Base-by-base conservation (phyloP, 352 stramenopile species). In the Globisporangium perplexum region DNA sequence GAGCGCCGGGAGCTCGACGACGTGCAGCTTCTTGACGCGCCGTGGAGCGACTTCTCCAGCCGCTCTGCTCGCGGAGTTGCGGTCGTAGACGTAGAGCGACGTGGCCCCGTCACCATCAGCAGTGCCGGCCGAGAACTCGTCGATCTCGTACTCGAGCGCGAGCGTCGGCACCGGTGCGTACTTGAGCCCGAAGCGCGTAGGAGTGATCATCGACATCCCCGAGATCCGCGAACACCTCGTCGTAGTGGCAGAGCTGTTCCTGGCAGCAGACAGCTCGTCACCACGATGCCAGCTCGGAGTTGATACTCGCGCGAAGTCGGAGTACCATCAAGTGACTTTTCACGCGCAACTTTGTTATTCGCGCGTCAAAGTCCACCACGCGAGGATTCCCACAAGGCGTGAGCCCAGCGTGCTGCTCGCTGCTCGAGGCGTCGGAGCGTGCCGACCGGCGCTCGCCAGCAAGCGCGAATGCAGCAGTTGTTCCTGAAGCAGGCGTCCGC, bases 151-250 rank as follows among this genome's bases (percentile, higher is more conserved):
- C 65, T 93, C 83, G 36, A 93, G 71, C 30, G 83, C 77, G 1
- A 93, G 63, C 33, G 83, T 93, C 50, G 83, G 81, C 43, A 90
- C 72, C 10, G 83, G 83, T 51, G 69, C 67, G 62, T 83, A 93
- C 73, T 93, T 93, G 69, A 93, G 73, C 0, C 83, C 83, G 46
- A 93, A 86, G 50, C 83, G 74, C 23, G 69, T 91, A 44, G 83
- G 81, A 7, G 77, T 72, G 74, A 91, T 88, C 80, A 79, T 88
- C n/a, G n/a, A n/a, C n/a, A n/a, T n/a, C n/a, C n/a, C n/a, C n/a
- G n/a, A n/a, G n/a, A n/a, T n/a, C n/a, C n/a, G n/a, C n/a, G n/a
- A n/a, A n/a, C n/a, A n/a, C n/a, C n/a, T n/a, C n/a, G n/a, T n/a
- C n/a, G n/a, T n/a, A n/a, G n/a, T n/a, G n/a, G n/a, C n/a, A n/a